Evolutionary conservation across 1,284 basidiomycete genomes (phyloP).

Genomic region (Ceratobasidium sp.): DNA sequence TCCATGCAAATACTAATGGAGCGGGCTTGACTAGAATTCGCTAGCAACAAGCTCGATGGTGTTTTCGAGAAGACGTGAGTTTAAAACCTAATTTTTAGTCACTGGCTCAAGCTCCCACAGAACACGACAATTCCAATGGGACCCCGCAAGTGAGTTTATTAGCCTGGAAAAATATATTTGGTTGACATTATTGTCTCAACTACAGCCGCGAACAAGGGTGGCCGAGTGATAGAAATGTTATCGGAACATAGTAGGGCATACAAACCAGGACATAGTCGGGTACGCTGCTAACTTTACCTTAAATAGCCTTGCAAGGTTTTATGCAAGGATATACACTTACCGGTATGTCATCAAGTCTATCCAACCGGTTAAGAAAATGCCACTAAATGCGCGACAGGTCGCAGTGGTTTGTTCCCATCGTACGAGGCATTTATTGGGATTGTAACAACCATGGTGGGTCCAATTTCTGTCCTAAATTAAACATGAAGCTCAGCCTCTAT

Average conservation of each 20-base stretch:
- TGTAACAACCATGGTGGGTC: conserved; percentile 57
- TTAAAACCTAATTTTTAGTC: background rate
- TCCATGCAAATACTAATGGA: background rate
- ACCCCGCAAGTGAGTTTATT: conserved; percentile 58
- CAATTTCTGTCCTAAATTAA: conserved; percentile 52
- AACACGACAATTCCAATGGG: conserved; percentile 85
- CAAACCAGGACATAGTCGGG: background rate
- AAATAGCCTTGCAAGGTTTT: conserved; percentile 77
- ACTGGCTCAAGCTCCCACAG: conserved; percentile 51
- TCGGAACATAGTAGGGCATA: conserved; percentile 72
- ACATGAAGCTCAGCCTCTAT: conserved; percentile 60
- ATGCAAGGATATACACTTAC: conserved; percentile 86
- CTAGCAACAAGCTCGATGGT: conserved; percentile 87
- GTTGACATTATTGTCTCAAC: background rate
- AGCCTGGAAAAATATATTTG: background rate
- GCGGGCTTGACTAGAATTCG: conserved; percentile 63
- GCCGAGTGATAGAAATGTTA: conserved; percentile 86
- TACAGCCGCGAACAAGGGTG: conserved; percentile 66
- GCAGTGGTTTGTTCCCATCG: conserved; percentile 85
- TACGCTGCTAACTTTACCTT: background rate
- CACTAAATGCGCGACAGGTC: conserved; percentile 57
- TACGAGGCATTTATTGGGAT: conserved; percentile 87
- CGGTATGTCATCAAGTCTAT: conserved; percentile 50
- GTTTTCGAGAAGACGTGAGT: conserved; percentile 64
- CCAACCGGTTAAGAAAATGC: conserved; percentile 18